These are phyloP conservation scores for Botrytis fragariae DNA, from an alignment of 2,329 filamentous ascomycete species.

Conservation along the genomic window DNA sequence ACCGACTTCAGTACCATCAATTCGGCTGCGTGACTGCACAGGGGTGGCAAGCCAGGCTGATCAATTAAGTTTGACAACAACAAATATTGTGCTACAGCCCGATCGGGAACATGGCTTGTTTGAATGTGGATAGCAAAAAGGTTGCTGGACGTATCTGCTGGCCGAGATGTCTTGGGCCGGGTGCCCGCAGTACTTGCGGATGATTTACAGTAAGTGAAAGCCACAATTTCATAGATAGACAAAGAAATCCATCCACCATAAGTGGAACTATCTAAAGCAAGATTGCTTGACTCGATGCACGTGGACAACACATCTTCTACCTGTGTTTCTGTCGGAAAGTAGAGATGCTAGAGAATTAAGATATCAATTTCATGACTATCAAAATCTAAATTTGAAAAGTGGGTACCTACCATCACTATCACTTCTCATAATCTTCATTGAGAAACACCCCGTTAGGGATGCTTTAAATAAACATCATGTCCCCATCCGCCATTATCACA, in stretches of 20 bases:
- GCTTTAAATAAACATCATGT: conserved; percentile 29
- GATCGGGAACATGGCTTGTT: conserved; percentile 37
- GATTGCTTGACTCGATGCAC: conserved; percentile 55
- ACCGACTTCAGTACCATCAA: conserved; percentile 30
- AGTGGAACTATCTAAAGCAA: conserved; percentile 28
- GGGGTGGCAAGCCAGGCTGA: conserved; percentile 29
- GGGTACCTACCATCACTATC: conserved; percentile 12
- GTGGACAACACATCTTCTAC: conserved; percentile 41
- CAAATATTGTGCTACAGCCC: conserved; percentile 34
- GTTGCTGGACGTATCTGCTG: conserved; percentile 34
- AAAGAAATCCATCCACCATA: conserved; percentile 43
- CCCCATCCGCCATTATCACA: conserved; percentile 33
- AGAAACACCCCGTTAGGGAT: neutral
- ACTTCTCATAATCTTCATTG: conserved; percentile 16
- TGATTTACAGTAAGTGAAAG: conserved; percentile 32
- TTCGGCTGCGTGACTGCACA: conserved; percentile 33
- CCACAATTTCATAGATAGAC: conserved; percentile 42
- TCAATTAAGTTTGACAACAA: conserved; percentile 38
- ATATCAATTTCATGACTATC: conserved; percentile 7
- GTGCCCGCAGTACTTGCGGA: conserved; percentile 49
- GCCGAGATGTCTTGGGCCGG: conserved; percentile 40
- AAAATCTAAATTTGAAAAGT: conserved; percentile 21
- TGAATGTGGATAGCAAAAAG: conserved; percentile 32
- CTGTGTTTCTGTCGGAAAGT: conserved; percentile 17
- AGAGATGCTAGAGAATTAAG: neutral